Evolutionary conservation across 2,329 filamentous ascomycete species (phyloP), one percentile per base, ranked within the genome.

Genomic region (Cordyceps farinosa): DNA sequence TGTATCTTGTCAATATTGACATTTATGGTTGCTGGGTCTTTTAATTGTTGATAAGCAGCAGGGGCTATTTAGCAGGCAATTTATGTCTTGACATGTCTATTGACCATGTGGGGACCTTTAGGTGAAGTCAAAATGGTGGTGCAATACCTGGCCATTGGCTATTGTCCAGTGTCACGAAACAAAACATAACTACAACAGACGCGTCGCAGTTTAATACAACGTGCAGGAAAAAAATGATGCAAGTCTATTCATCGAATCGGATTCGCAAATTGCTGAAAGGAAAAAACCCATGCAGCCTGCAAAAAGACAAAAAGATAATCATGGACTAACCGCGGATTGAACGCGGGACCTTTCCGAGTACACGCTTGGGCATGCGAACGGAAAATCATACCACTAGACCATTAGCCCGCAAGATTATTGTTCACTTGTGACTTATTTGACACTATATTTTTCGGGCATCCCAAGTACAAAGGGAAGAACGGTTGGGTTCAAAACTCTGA

Each of bases 381-480:
- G 55, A 63, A 63, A 63, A 63, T 59, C 56, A 59, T 59, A 59
- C 56, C 56, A 59, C 56, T 59, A 59, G 56, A 59, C 56, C 56
- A 59, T 44, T 57, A 52, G 42, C 56, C 56, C 56, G 22, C 22
- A 38, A 40, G 2, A 54, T 29, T 11, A 29, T 32, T 50, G 15
- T 9, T 48, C 6, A 17, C 6, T 3, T 29, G 3, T 1, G 2
- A 10, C 22, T 29, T 48, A 48, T 48, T 29, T 0, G 3, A 30
- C 10, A 30, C 15, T 50, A 50, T 50, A 30, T 8, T 11, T n/a
- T 2, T 10, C 6, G 1, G 1, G 22, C 22, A 1, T 22, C 22
- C 22, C 22, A 22, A 22, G 22, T 22, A 22, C 22, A 22, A 22
- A 22, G 22, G 22, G 22, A 22, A 22, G 22, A 22, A 22, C 22